Conservation (phyloP, 225 moss, liverwort and hornwort genomes). For the Sphagnum contortum region DNA sequence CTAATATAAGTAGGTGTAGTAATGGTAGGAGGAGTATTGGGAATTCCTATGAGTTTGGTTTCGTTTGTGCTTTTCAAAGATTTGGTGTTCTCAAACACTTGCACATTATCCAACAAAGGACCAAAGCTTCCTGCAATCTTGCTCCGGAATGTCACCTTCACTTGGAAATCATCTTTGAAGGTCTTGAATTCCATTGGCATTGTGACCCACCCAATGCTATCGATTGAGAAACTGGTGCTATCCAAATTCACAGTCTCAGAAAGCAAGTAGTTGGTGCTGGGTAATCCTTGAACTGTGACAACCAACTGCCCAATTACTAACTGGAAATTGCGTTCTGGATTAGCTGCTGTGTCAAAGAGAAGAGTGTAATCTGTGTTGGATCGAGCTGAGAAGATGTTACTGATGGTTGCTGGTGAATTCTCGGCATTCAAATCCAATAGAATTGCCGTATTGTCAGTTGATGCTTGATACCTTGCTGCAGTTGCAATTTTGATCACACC, state of each 20-base stretch:
- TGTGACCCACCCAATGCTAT: slow-evolving; percentile 77
- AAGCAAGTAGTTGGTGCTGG: slow-evolving; percentile 15
- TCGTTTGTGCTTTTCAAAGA: slow-evolving; percentile 26
- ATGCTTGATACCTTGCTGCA: slow-evolving; percentile 28
- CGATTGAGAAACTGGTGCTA: slow-evolving; percentile 40
- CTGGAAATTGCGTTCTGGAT: slow-evolving; percentile 27
- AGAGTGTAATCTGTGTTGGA: slow-evolving; percentile 9
- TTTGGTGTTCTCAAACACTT: slow-evolving; percentile 28
- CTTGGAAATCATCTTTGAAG: slow-evolving; percentile 23
- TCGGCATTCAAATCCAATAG: slow-evolving; percentile 62
- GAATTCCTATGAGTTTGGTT: slow-evolving; percentile 3
- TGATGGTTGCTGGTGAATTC: slow-evolving; percentile 15
- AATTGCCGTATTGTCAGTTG: slow-evolving; percentile 35
- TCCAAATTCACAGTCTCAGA: slow-evolving; percentile 20
- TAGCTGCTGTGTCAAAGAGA: slow-evolving; percentile 57
- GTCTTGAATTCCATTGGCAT: slow-evolving; percentile 28
- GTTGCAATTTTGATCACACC: slow-evolving; percentile 50
- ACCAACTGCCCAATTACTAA: slow-evolving; percentile 37
- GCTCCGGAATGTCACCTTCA: slow-evolving; percentile 45
- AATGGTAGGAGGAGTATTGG: too few species aligned
- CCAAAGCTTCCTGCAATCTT: slow-evolving; percentile 45
- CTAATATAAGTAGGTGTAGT: too few species aligned
- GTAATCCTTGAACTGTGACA: slow-evolving; percentile 26
- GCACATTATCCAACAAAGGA: slow-evolving; percentile 63
- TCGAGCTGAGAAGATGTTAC: slow-evolving; percentile 27